Base-by-base conservation (phyloP, 163 green algal genomes). In the Smithsoniella earleae region DNA sequence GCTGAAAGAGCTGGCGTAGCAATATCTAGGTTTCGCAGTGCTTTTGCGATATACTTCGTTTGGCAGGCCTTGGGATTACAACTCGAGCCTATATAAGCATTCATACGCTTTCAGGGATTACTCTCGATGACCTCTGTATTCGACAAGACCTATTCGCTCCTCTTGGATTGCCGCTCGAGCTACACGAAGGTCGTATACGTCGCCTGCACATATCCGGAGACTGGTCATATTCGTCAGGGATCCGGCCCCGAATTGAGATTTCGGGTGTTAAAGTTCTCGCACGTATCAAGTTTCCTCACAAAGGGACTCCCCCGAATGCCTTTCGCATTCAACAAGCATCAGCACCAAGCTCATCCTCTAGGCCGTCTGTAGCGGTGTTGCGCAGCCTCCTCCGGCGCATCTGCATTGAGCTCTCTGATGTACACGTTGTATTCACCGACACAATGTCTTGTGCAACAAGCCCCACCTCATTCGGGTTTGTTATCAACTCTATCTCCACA, bases 121-220 rank as follows among this genome's bases (percentile, higher is more conserved):
- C 58, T 38, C 58, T 69, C 4, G 58, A 69, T 40, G 58, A 69
- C 25, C 31, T 69, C 58, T 69, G 58, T 13, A 43, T 69, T 31
- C 38, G 58, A 33, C 58, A 69, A 33, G 58, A 69, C 25, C 31
- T 69, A 18, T 69, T 69, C 43, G 58, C 58, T 34, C 28, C 27
- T 13, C 20, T 69, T 16, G 58, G 58, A 38, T 16, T 34, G n/a
- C 58, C 58, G 10, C 18, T 69, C 30, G 58, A 69, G 58, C 58
- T 69, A 4, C 25, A 33, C 20, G 58, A 69, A 33, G 58, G 58
- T 31, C 31, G 34, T 45, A 69, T 69, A 30, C 20, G 25, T 10
- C 58, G 58, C 58, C 58, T 69, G 27, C 58, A 69, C 58, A 69
- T 69, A 30, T 69, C 58, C 43, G 58, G 58, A 28, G 58, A 69